Evolutionary conservation across 352 stramenopile genomes (phyloP).

Genomic region (Phytophthora macrochlamydospora): DNA sequence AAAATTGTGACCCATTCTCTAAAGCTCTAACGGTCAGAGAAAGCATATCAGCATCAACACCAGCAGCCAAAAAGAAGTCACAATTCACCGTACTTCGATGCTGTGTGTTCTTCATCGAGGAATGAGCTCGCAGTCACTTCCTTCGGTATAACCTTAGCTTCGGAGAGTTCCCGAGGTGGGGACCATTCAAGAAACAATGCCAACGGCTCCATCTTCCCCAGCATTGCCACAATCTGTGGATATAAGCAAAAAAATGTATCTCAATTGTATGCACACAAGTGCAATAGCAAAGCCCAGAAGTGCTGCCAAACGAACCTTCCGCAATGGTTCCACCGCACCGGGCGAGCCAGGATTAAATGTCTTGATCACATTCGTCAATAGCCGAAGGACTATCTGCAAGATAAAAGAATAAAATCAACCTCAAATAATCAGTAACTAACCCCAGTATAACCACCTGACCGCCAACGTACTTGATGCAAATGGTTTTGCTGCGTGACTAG

Average conservation of each 20-base stretch:
- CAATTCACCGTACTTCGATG: conserved; percentile 40
- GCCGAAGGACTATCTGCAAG: conserved; percentile 67
- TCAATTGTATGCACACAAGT: background rate
- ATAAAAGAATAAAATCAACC: background rate
- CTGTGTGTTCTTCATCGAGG: conserved; percentile 60
- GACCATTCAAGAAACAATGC: conserved; percentile 83
- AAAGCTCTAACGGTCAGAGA: conserved; percentile 35
- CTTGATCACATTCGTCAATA: conserved; percentile 62
- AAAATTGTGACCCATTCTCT: conserved; percentile 41
- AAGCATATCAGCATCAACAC: conserved; percentile 1
- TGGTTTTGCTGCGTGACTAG: conserved; percentile 75
- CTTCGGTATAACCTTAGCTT: conserved; percentile 39
- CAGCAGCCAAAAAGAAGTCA: background rate
- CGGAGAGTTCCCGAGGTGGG: conserved; percentile 61
- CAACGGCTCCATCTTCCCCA: conserved; percentile 68
- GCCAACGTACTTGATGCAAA: conserved; percentile 63
- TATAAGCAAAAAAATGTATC: background rate
- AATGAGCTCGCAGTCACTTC: conserved; percentile 64
- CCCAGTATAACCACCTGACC: background rate
- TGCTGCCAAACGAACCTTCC: conserved; percentile 47
- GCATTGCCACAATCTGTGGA: conserved; percentile 59
- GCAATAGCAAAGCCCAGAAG: background rate
- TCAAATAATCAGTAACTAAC: background rate
- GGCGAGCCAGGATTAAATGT: conserved; percentile 60
- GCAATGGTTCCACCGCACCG: conserved; percentile 55